These are phyloP conservation scores for Acacia confusa DNA, from an alignment of 306 rosid species.

Conservation along the genomic window DNA sequence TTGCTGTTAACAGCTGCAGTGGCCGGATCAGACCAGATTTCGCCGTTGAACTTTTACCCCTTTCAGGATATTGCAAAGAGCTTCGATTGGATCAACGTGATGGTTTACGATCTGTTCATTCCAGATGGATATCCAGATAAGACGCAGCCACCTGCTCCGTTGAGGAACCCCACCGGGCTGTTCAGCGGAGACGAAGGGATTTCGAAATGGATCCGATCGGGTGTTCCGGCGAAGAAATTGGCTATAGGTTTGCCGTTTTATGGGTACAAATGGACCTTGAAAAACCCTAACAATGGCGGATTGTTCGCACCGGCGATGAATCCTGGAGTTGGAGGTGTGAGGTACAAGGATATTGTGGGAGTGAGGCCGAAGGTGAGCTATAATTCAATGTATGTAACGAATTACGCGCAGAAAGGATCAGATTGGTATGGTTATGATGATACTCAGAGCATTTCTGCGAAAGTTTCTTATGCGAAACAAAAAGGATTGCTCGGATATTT, in stretches of 20 bases:
- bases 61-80: neutral
- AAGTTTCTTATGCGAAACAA: constrained; percentile 41
- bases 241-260: constrained; percentile 50
- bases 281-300: constrained; percentile 20
- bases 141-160: constrained; percentile 34
- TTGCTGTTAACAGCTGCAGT: constrained; percentile 37
- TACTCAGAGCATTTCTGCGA: constrained; percentile 32
- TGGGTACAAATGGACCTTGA: constrained; percentile 44
- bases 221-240: constrained; percentile 27
- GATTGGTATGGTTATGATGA: constrained; percentile 55
- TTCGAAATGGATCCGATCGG: constrained; percentile 28
- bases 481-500: constrained; percentile 38
- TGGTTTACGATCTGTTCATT: constrained; percentile 45
- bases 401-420: constrained; percentile 42
- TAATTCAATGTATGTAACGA: constrained; percentile 39
- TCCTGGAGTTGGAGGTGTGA: constrained; percentile 26
- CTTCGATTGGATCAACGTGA: constrained; percentile 42
- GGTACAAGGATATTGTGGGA: constrained; percentile 19
- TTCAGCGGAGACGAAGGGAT: constrained; percentile 40
- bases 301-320: constrained; percentile 33
- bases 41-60: constrained; percentile 28
- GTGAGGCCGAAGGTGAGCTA: constrained; percentile 1
- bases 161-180: constrained; percentile 7
- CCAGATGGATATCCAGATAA: neutral
- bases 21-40: constrained; percentile 29